Evolutionary conservation across 2,329 filamentous ascomycete genomes (phyloP).

Genomic region (Colletotrichum simmondsii): DNA sequence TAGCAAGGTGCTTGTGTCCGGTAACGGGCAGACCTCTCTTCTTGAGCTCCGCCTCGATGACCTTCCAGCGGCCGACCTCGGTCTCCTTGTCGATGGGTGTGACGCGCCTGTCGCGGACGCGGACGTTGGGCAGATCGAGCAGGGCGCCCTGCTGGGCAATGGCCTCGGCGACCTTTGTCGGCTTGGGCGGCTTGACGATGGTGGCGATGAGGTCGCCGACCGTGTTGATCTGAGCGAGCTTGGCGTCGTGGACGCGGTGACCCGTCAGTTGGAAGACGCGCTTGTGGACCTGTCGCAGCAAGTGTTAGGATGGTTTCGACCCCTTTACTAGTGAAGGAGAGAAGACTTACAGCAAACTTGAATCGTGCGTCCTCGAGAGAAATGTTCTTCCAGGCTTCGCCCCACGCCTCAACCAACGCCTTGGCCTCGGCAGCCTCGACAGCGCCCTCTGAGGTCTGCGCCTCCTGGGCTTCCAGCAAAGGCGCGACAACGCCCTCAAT

Average conservation of each 20-base stretch:
- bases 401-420: constrained; percentile 57
- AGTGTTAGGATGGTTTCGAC: neutral
- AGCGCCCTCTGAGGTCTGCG: constrained; percentile 35
- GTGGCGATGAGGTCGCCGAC: constrained; percentile 65
- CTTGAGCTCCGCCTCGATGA: constrained; percentile 77
- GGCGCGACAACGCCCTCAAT: constrained; percentile 33
- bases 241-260: constrained; percentile 76
- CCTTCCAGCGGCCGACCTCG: constrained; percentile 80
- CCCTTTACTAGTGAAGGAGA: neutral
- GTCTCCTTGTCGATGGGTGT: constrained; percentile 79
- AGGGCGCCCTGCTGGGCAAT: constrained; percentile 62
- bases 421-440: constrained; percentile 52
- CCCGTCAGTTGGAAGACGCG: constrained; percentile 85
- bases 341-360: constrained; percentile 77
- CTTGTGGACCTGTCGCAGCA: constrained; percentile 74
- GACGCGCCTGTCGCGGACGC: constrained; percentile 71
- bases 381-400: constrained; percentile 67
- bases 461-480: constrained; percentile 36
- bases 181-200: constrained; percentile 64
- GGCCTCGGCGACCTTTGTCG: constrained; percentile 71
- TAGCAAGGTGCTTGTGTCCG: constrained; percentile 53
- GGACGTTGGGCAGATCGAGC: constrained; percentile 73
- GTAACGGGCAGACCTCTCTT: constrained; percentile 69
- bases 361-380: constrained; percentile 66
- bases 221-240: constrained; percentile 66